Percentiles rank a stretch among this genome's conserved stretches.
phyloP scores from a whole-genome alignment of 108 stramenopile genomes.

The Stephanodiscus minutulus region DNA sequence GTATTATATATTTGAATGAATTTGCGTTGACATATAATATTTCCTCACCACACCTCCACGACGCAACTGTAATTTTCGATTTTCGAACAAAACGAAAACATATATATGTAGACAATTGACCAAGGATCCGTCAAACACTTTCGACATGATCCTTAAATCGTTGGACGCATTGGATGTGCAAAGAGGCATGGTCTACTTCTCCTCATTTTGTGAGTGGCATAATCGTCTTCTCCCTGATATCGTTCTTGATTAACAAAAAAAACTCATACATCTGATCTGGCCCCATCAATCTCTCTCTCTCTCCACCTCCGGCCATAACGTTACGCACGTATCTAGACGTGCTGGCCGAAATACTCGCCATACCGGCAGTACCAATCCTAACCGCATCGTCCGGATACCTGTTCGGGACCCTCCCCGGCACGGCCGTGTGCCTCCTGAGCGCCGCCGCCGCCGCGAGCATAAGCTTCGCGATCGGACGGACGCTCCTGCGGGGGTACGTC shows the following conservation, averaged over 20 bases:
- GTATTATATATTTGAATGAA: background rate
- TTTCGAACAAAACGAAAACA: no score
- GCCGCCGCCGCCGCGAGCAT: conserved; percentile 76
- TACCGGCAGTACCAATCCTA: conserved; percentile 80
- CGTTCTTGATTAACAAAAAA: no score
- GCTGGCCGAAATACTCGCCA: conserved; percentile 79
- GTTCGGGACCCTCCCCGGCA: conserved; percentile 81
- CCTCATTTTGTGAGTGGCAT: conserved; percentile 27
- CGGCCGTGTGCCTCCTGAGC: conserved; percentile 67
- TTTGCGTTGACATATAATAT: conserved; percentile 1
- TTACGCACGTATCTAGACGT: conserved; percentile 35
- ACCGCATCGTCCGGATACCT: conserved; percentile 88
- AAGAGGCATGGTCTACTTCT: conserved; percentile 42
- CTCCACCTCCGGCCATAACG: background rate
- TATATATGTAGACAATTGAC: conserved; percentile 25
- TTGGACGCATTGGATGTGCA: conserved; percentile 27
- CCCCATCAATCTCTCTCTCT: background rate
- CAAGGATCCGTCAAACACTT: conserved; percentile 36
- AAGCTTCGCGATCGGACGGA: conserved; percentile 80
- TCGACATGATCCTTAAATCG: conserved; percentile 35
- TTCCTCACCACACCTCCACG: background rate
- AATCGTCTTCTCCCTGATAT: no score
- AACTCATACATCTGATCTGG: no score
- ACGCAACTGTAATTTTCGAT: background rate
- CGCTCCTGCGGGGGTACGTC: conserved; percentile 72